Evolutionary conservation across 2,329 filamentous ascomycete genomes (phyloP).

Genomic region (Onygena corvina): DNA sequence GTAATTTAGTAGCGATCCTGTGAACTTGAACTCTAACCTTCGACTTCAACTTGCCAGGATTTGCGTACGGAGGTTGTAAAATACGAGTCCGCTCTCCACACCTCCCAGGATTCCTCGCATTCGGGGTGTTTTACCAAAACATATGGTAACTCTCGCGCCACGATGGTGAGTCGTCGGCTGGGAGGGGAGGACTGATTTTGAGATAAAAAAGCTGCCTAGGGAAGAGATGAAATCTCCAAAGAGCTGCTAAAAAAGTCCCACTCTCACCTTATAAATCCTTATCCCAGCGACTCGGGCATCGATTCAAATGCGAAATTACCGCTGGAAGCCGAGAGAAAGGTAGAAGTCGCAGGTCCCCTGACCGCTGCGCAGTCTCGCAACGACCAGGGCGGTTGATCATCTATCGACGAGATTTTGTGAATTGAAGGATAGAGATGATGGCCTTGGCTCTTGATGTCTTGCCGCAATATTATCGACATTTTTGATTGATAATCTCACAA

Average conservation of each 20-base stretch:
- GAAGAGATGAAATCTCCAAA: background rate
- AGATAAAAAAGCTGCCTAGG: too few species aligned
- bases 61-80: conserved; percentile 1
- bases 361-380: background rate
- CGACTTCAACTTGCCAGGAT: too few species aligned
- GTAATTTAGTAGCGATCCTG: too few species aligned
- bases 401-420: background rate
- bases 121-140: background rate
- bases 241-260: background rate
- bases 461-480: background rate
- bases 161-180: background rate
- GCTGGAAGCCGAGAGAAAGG: background rate
- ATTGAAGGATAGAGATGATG: background rate
- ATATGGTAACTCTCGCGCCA: background rate
- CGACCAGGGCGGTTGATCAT: conserved; percentile 1
- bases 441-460: conserved; percentile 2
- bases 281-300: background rate
- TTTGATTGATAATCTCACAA: conserved; percentile 5
- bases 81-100: conserved; percentile 3
- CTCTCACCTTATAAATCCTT: background rate
- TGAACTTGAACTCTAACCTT: too few species aligned
- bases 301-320: conserved; percentile 2
- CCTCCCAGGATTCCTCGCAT: background rate
- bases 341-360: background rate
- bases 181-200: background rate